Evolutionary conservation across 768 basidiomycete genomes (phyloP).

Genomic region (Mycena polygramma): DNA sequence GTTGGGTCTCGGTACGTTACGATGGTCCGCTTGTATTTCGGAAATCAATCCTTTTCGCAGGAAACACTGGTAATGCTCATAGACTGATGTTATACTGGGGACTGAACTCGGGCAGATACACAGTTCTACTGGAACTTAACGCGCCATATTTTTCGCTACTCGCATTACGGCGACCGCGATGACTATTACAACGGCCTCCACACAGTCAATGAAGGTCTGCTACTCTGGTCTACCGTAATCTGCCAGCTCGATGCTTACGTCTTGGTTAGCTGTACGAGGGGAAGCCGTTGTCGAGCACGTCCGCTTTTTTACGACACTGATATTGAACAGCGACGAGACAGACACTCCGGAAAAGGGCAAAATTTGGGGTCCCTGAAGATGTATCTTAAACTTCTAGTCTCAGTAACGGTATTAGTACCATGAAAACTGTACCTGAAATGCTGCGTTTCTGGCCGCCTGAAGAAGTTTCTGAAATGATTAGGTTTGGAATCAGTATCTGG

Average conservation of each 20-base stretch:
- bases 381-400: no score
- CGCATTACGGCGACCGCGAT: slow-evolving; percentile 43
- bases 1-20: slow-evolving; percentile 48
- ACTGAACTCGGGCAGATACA: slow-evolving; percentile 36
- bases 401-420: no score
- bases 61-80: slow-evolving; percentile 38
- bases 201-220: slow-evolving; percentile 65
- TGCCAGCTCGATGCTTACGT: slow-evolving; percentile 36
- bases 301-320: slow-evolving; percentile 56
- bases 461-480: no score
- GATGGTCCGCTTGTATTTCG: slow-evolving; percentile 20
- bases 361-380: no score
- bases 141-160: slow-evolving; percentile 62
- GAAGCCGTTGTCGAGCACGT: slow-evolving; percentile 54
- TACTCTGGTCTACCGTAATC: slow-evolving; percentile 37
- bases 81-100: neutral
- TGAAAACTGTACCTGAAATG: no score
- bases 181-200: slow-evolving; percentile 50
- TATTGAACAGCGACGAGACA: slow-evolving; percentile 57
- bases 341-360: no score
- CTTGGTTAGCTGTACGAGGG: slow-evolving; percentile 40
- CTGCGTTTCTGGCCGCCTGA: no score
- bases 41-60: neutral
- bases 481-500: no score
- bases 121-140: slow-evolving; percentile 51